These are phyloP conservation scores for Crithidia thermophila DNA, from an alignment of 208 protist species.

Conservation along the genomic window DNA sequence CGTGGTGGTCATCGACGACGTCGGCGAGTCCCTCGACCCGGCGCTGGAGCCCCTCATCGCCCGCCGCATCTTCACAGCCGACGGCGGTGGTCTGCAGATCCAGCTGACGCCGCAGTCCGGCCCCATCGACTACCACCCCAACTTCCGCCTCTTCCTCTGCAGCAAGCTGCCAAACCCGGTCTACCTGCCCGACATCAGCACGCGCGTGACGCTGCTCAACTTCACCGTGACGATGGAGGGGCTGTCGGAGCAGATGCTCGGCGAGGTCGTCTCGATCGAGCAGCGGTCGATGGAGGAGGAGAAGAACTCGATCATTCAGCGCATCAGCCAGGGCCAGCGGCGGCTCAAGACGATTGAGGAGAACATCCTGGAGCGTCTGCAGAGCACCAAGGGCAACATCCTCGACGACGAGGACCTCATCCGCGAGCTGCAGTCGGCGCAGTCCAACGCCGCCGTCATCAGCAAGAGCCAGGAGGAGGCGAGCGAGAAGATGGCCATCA, in stretches of 20 bases:
- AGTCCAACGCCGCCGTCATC: constrained; percentile 91
- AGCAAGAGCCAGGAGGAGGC: constrained; percentile 88
- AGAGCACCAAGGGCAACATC: constrained; percentile 92
- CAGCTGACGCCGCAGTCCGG: constrained; percentile 88
- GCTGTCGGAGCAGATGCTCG: constrained; percentile 96
- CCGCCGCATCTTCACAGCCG: constrained; percentile 80
- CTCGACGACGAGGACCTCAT: constrained; percentile 96
- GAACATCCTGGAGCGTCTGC: constrained; percentile 91
- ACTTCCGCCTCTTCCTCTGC: constrained; percentile 95
- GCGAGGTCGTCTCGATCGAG: constrained; percentile 94
- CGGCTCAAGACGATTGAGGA: constrained; percentile 94
- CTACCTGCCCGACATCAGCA: constrained; percentile 96
- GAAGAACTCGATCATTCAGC: constrained; percentile 95
- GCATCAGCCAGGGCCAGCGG: constrained; percentile 91
- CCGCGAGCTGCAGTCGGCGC: constrained; percentile 92
- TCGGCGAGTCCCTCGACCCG: constrained; percentile 95
- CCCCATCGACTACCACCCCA: constrained; percentile 91
- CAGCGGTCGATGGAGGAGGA: constrained; percentile 94
- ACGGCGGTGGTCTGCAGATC: constrained; percentile 80
- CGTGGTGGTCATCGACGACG: constrained; percentile 94
- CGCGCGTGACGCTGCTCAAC: constrained; percentile 96
- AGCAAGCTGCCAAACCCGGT: constrained; percentile 96
- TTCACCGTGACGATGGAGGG: constrained; percentile 97
- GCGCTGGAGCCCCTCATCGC: constrained; percentile 94
- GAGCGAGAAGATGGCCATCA: constrained; percentile 94